Evolutionary conservation across 2,329 filamentous ascomycete species (phyloP).

Genomic region (Thelonectria rubi): DNA sequence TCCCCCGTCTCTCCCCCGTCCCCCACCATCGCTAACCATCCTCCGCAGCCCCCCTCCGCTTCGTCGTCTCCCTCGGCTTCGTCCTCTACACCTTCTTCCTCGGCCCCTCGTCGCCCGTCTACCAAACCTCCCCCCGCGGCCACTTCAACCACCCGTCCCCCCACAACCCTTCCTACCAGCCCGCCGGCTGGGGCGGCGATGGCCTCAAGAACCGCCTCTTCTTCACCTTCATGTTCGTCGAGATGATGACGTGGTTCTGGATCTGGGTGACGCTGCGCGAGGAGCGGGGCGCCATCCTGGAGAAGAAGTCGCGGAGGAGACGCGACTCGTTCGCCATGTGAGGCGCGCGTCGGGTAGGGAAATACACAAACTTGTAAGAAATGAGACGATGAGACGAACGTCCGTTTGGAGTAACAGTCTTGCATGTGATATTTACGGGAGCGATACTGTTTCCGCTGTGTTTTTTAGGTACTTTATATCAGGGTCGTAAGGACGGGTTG

Average conservation of each 20-base stretch:
- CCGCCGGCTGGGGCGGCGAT: constrained; percentile 64
- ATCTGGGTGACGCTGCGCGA: constrained; percentile 76
- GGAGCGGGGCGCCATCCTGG: constrained; percentile 60
- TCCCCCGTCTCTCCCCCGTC: constrained; percentile 39
- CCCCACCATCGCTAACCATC: constrained; percentile 38
- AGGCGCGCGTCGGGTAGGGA: neutral
- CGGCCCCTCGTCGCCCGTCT: constrained; percentile 60
- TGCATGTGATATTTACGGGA: constrained; percentile 14
- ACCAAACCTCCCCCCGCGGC: constrained; percentile 43
- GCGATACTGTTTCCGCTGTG: constrained; percentile 1
- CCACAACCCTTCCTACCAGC: constrained; percentile 48
- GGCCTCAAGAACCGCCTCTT: constrained; percentile 84
- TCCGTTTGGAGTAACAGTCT: constrained; percentile 9
- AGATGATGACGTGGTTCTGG: constrained; percentile 90
- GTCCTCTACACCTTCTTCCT: constrained; percentile 73
- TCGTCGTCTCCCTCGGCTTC: constrained; percentile 68
- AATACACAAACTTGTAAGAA: neutral
- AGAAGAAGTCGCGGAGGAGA: constrained; percentile 49
- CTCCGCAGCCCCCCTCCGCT: constrained; percentile 68
- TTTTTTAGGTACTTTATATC: neutral
- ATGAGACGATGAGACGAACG: constrained; percentile 4
- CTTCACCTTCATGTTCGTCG: constrained; percentile 85
- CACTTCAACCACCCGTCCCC: constrained; percentile 40
- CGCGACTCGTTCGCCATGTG: constrained; percentile 36
- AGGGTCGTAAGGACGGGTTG: neutral